phyloP scores from a whole-genome alignment of 257 asterid genomes.

The Solanum dulcamara region DNA sequence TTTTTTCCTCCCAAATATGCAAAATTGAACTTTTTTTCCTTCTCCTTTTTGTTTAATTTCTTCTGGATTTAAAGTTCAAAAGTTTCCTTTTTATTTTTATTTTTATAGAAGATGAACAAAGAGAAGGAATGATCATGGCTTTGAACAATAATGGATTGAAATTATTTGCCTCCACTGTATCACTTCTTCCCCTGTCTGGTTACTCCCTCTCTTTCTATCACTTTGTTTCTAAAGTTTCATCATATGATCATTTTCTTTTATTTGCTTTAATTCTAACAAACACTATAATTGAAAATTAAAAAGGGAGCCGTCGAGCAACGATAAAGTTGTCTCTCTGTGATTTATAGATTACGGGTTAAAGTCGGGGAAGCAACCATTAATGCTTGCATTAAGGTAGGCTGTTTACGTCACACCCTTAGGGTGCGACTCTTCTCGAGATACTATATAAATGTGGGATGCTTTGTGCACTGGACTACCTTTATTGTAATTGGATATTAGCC shows the following conservation, averaged over 20 bases:
- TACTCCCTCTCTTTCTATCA: neutral
- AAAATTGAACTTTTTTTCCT: neutral
- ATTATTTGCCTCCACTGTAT: neutral
- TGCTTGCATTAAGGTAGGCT: neutral
- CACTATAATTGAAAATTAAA: neutral
- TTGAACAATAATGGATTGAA: neutral
- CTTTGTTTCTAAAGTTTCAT: neutral
- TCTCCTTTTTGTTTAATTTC: neutral
- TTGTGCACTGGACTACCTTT: neutral
- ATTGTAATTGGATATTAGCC: neutral
- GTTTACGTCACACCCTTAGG: neutral
- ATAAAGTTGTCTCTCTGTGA: neutral
- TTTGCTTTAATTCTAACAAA: neutral
- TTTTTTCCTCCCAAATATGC: neutral
- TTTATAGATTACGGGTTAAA: neutral
- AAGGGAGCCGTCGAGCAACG: neutral
- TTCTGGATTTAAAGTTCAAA: neutral
- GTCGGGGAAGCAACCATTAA: neutral
- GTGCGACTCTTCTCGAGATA: neutral
- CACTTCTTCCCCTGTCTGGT: neutral
- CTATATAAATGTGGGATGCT: neutral
- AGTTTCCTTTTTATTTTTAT: too few species aligned
- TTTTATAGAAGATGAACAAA: neutral
- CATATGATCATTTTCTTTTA: neutral
- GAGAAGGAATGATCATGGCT: neutral